Evolutionary conservation across 192 early-diverging fungal species (phyloP), one percentile per base, ranked within the genome.

Genomic region (Rhizoclosmatium globosum): DNA sequence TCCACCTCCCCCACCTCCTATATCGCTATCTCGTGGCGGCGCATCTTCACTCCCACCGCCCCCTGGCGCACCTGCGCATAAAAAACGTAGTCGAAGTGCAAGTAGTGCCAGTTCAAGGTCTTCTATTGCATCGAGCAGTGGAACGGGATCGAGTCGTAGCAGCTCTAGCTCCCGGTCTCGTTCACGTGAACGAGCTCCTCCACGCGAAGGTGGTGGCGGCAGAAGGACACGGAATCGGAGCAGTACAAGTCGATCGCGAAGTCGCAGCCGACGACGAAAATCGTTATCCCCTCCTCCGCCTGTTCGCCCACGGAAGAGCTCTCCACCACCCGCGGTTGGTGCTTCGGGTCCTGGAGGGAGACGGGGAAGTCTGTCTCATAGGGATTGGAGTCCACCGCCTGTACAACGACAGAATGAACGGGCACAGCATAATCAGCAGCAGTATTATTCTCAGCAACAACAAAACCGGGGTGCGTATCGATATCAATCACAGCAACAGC

Each of bases 41-140:
- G n/a, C n/a, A n/a, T n/a, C n/a, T n/a, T 7, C 67, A 44, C 44
- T 68, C 9, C 67, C 67, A 46, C 67, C 67, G 41, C 67, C 44
- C 7, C 67, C 44, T 4, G 3, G 4, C 15, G 43, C 41, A 42
- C 41, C 41, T 41, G 46, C 15, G 4, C 4, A 42, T 3, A 19
- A 41, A 44, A 3, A 4, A 4, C 67, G 67, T 11, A 38, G 67
- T 68, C 67, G 41, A 47, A 44, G 67, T 41, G 43, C 7, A 6
- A 64, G 62, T 21, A 21, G 62, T n/a, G 21, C 4, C n/a, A 21
- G 62, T 64, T 50, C 48, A 4, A 50, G 4, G 48, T 50, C 48
- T 15, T 50, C 48, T n/a, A n/a, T n/a, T n/a, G n/a, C n/a, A n/a
- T n/a, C n/a, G 6, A 50, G 48, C 15, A 50, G 48, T 15, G 4